These are phyloP conservation scores for Anthracocystis walkeri DNA, from an alignment of 1,284 basidiomycete genomes.

Conservation along the genomic window DNA sequence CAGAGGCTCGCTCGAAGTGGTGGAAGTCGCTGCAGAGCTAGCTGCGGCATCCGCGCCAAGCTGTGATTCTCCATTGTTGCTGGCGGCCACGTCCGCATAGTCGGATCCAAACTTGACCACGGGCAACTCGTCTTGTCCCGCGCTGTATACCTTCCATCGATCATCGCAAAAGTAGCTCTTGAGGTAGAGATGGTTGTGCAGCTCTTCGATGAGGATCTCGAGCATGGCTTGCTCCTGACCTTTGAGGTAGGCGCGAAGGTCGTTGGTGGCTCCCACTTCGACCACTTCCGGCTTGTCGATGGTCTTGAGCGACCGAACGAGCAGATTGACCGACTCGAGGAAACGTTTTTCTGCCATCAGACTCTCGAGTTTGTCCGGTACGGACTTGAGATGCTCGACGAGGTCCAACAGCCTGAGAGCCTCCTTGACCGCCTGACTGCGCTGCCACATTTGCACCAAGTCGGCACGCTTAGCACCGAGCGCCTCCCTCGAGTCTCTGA, in stretches of 20 bases:
- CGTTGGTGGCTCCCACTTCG: conserved; percentile 91
- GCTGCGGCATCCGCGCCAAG: conserved; percentile 3
- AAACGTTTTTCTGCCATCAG: conserved; percentile 96
- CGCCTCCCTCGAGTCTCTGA: conserved; percentile 65
- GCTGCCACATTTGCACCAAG: conserved; percentile 69
- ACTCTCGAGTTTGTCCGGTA: conserved; percentile 91
- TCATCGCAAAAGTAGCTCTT: conserved; percentile 96
- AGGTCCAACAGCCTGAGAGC: conserved; percentile 60
- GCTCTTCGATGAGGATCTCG: conserved; percentile 91
- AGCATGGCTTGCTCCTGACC: conserved; percentile 78
- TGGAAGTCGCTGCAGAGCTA: not conserved
- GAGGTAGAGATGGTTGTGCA: conserved; percentile 97
- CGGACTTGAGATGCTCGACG: conserved; percentile 79
- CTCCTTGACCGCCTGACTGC: conserved; percentile 65
- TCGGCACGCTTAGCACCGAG: conserved; percentile 66
- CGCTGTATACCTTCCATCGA: conserved; percentile 86
- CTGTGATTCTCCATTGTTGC: not conserved
- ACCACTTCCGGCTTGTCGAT: conserved; percentile 92
- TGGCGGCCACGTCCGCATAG: conserved; percentile 18
- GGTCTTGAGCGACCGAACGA: conserved; percentile 87
- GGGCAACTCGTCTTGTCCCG: conserved; percentile 77
- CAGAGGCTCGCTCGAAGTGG: conserved; percentile 14
- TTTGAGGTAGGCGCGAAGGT: conserved; percentile 85
- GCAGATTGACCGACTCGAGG: conserved; percentile 86
- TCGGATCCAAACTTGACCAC: conserved; percentile 56